Base-by-base conservation (phyloP, 345 rosid genomes). In the Pistacia vera region DNA sequence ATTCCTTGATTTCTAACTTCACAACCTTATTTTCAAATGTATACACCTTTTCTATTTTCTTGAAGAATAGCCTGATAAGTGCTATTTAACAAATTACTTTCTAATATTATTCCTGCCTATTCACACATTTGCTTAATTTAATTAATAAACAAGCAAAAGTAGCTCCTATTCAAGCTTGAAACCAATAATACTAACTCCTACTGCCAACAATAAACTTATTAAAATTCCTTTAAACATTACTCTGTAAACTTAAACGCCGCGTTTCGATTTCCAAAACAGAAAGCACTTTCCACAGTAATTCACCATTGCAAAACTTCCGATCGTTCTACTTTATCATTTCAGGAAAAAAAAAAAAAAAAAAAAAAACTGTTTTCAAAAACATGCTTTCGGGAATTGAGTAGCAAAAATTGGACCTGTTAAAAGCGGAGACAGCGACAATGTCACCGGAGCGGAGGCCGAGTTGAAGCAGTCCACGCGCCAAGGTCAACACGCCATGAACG, bases 351-450 rank as follows among this genome's bases (percentile, higher is more conserved):
- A 13, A 52, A 14, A 52, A 0, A 22, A 22, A 22, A 22, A 3
- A 25, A 25, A 25, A 0, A 25, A 14, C 56, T 52, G 18, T 52
- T 52, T 52, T 14, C 56, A 52, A 52, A 52, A 12, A 10, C 54
- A 52, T 13, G 17, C 5, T 11, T 52, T 25, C 25, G 12, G 12
- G 10, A 51, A 51, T 51, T 52, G 56, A 7, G 56, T 52, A 52
- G 17, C 56, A 2, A 52, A 52, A 52, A 52, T 52, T 1, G 72
- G 64, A 94, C 98, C 97, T 91, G 88, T 91, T 94, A 28, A 86
- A 85, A 55, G 96, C 91, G 66, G 92, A 85, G 62, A 92, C 82
- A 28, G 92, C 88, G 52, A 94, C 93, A 62, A 92, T 85, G 60
- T 90, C 90, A 0, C 96, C 93, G 46, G 77, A 83, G 7, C 66